These are phyloP conservation scores for Mortierella polycephala DNA, from an alignment of 371 early-diverging fungal species.

Conservation along the genomic window DNA sequence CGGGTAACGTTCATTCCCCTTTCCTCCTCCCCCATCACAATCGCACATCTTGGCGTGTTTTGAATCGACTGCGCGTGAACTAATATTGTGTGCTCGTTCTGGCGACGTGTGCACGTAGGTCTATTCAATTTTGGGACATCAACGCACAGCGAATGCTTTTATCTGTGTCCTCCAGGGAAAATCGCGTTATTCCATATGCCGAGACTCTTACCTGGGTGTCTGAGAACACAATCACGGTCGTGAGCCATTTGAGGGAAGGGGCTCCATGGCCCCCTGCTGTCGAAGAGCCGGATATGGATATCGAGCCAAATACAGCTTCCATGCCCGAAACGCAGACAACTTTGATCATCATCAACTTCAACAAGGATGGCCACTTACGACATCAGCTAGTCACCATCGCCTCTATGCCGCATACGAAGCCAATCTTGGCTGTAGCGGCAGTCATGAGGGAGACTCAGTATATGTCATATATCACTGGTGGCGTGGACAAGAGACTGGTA, in stretches of 20 bases:
- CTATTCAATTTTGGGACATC: slow-evolving; percentile 26
- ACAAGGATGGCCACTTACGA: slow-evolving; percentile 6
- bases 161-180: neutral
- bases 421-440: slow-evolving; percentile 18
- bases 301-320: neutral
- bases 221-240: slow-evolving; percentile 30
- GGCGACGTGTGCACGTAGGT: neutral
- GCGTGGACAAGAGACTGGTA: slow-evolving; percentile 25
- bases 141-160: slow-evolving; percentile 8
- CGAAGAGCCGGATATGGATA: neutral
- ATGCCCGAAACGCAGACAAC: slow-evolving; percentile 32
- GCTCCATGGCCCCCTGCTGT: slow-evolving; percentile 8
- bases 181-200: slow-evolving; percentile 36
- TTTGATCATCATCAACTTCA: slow-evolving; percentile 25
- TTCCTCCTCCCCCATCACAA: no score
- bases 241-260: slow-evolving; percentile 33
- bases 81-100: no score
- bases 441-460: slow-evolving; percentile 17
- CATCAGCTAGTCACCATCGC: slow-evolving; percentile 13
- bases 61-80: no score
- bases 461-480: slow-evolving; percentile 35
- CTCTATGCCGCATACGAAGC: slow-evolving; percentile 16
- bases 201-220: slow-evolving; percentile 34
- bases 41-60: no score
- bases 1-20: slow-evolving; percentile 26